Conservation (phyloP, 495 filamentous ascomycete genomes). For the Trichodelitschia bisporula region DNA sequence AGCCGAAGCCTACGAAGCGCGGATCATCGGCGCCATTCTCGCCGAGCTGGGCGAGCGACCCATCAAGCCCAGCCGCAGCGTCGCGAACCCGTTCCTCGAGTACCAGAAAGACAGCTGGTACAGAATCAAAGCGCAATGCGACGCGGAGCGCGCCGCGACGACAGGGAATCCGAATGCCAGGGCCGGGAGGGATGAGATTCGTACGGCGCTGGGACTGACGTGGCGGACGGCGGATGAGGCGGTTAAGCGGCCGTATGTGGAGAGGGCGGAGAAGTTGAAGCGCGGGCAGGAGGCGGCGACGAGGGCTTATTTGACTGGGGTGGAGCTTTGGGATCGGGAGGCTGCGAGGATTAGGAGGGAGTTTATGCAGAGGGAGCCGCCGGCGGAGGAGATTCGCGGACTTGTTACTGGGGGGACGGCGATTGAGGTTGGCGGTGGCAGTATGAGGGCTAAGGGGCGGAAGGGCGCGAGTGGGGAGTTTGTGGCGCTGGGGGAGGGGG, state of each 20-base stretch:
- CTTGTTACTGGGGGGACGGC: too few relatives aligned
- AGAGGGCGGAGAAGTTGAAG: constrained; percentile 42
- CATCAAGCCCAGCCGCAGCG: constrained; percentile 37
- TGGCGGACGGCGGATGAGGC: constrained; percentile 56
- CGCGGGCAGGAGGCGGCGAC: constrained; percentile 29
- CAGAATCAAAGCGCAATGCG: constrained; percentile 44
- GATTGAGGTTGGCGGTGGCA: too few relatives aligned
- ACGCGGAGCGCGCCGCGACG: constrained; percentile 37
- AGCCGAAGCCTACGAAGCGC: constrained; percentile 41
- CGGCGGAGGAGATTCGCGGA: too few relatives aligned
- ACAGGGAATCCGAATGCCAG: constrained; percentile 37
- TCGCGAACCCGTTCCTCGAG: constrained; percentile 36
- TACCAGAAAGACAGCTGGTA: constrained; percentile 65
- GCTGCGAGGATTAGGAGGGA: constrained; percentile 31
- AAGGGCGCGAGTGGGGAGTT: too few relatives aligned
- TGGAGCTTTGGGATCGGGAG: constrained; percentile 44
- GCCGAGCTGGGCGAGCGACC: constrained; percentile 49
- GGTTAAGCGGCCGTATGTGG: constrained; percentile 47
- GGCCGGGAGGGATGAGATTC: constrained; percentile 46
- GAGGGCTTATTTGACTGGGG: constrained; percentile 29
- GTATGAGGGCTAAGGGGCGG: too few relatives aligned
- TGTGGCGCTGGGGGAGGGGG: too few relatives aligned
- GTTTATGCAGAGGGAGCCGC: constrained; percentile 37
- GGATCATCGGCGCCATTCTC: constrained; percentile 43
- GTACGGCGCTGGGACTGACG: constrained; percentile 59